Percentiles rank a stretch among this genome's conserved stretches.
Conservation (phyloP, 2,329 filamentous ascomycete species). For the Thielaviopsis populi region DNA sequence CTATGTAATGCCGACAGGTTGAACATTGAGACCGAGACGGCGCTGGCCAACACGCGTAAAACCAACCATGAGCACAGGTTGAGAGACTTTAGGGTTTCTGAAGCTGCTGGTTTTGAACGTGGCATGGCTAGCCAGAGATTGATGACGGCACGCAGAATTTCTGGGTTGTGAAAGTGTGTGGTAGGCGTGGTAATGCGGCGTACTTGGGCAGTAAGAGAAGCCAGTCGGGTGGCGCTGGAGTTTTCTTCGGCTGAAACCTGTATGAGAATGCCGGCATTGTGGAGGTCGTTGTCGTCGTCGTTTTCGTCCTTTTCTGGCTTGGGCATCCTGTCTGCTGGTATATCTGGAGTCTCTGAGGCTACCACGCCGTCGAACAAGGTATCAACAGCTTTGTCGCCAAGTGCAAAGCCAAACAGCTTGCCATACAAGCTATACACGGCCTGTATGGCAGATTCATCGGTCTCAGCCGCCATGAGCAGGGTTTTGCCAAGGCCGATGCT, state of each 20-base stretch:
- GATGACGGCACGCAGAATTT: slow-evolving; percentile 47
- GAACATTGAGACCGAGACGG: slow-evolving; percentile 46
- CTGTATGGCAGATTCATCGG: slow-evolving; percentile 29
- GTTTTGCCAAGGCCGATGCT: slow-evolving; percentile 49
- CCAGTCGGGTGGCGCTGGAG: neutral
- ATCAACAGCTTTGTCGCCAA: slow-evolving; percentile 63
- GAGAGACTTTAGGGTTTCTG: slow-evolving; percentile 24
- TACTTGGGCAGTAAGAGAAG: slow-evolving; percentile 23
- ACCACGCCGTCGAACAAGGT: slow-evolving; percentile 46
- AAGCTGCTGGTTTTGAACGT: slow-evolving; percentile 23
- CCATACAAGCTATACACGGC: slow-evolving; percentile 63
- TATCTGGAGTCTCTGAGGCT: neutral
- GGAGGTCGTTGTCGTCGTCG: neutral
- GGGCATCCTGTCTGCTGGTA: neutral
- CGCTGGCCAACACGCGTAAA: slow-evolving; percentile 45
- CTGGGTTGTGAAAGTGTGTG: slow-evolving; percentile 42
- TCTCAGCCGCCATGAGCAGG: slow-evolving; percentile 27
- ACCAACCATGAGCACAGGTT: slow-evolving; percentile 47
- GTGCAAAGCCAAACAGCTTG: slow-evolving; percentile 62
- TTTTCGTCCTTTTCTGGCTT: neutral
- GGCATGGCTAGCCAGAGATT: slow-evolving; percentile 50
- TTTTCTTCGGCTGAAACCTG: neutral
- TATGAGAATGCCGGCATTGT: neutral
- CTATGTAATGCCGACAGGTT: slow-evolving; percentile 59
- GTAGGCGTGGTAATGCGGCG: slow-evolving; percentile 35